Conservation (phyloP, 352 stramenopile genomes). For the Globisporangium paroecandrum region DNA sequence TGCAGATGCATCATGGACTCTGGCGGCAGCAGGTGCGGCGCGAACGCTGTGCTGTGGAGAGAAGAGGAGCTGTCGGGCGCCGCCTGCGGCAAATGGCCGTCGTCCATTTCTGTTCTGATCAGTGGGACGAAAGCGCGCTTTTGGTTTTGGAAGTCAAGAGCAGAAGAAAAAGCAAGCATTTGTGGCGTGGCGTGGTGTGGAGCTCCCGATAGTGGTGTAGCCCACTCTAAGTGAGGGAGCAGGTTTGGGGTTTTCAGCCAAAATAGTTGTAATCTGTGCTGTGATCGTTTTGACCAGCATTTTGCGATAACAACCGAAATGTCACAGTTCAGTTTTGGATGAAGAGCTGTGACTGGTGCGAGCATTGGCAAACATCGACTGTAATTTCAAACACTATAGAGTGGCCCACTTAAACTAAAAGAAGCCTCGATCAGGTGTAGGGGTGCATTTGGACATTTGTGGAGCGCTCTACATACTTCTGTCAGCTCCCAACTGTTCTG, state of each 20-base stretch:
- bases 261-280: too few species aligned
- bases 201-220: not conserved
- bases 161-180: too few species aligned
- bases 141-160: not conserved
- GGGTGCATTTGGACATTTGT: conserved; percentile 12
- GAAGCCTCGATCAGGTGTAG: not conserved
- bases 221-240: not conserved
- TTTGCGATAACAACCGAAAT: too few species aligned
- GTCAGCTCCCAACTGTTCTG: not conserved
- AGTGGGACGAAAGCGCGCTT: conserved; percentile 13
- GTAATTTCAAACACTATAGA: not conserved
- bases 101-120: conserved; percentile 14
- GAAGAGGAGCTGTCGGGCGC: not conserved
- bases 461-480: not conserved
- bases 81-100: not conserved
- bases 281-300: too few species aligned
- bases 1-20: conserved; percentile 10
- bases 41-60: conserved; percentile 4
- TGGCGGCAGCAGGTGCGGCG: not conserved
- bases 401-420: not conserved
- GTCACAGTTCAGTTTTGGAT: not conserved
- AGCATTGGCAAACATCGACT: not conserved
- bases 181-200: too few species aligned
- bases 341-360: not conserved
- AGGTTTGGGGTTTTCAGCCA: too few species aligned